Evolutionary conservation across 495 filamentous ascomycete genomes (phyloP), one percentile per base, ranked within the genome.

Genomic region (Trichoderma asperelloides): DNA sequence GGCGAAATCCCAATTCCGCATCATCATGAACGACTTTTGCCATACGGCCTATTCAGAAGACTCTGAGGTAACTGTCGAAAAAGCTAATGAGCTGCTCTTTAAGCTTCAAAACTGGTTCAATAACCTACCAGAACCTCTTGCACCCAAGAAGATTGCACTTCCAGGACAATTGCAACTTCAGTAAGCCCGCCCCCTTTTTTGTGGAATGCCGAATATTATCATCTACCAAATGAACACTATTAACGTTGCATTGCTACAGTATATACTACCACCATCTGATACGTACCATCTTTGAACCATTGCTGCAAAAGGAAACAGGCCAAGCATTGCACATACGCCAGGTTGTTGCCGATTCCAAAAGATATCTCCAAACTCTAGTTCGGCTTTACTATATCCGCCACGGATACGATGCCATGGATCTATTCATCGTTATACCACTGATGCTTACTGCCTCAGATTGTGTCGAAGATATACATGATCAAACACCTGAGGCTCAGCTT

Each of bases 311-410:
- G 21, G n/a, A 25, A 51, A 51, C 47, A 0, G 47, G 0, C 1
- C 47, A 23, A 51, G 47, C 23, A n/a, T 7, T 21, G 0, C 21
- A 5, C 16, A 18, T 9, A 5, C 18, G 11, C 18, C 3, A 51
- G 5, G 21, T 51, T 0, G 18, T 51, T 21, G 67, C 60, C n/a
- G 68, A 74, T 51, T 66, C 72, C 0, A 69, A 72, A 43, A 67
- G 69, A 16, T 68, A 71, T 0, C 68, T 72, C 2, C 70, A 72
- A 66, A 74, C 72, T 2, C 70, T 74, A 3, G 33, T 74, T 7
- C 70, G 72, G 0, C 67, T 74, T 0, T 74, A 74, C 65, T 74
- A 74, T 63, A 70, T 74, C 3, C 72, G 72, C 11, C 72, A 74
- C 40, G 71, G 70, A 57, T 74, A 47, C 66, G 72, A 74, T 25